phyloP scores from a whole-genome alignment of 768 basidiomycete genomes.

The Hortiboletus flavorubellus region DNA sequence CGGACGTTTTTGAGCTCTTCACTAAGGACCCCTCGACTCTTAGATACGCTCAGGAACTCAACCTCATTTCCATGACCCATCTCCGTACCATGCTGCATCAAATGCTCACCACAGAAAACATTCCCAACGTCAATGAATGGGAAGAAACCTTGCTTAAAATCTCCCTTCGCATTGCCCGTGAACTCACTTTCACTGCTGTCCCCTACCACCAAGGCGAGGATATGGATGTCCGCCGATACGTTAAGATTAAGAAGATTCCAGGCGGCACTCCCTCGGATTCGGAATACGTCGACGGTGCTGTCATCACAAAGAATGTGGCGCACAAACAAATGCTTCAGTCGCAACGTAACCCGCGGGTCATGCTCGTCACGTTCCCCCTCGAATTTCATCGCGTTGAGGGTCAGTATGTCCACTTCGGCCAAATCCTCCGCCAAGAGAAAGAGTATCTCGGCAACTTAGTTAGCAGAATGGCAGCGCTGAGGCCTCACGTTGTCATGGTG shows the following conservation, averaged over 20 bases:
- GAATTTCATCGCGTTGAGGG: constrained; percentile 93
- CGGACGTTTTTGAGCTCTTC: not conserved
- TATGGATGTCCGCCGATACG: constrained; percentile 92
- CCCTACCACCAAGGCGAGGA: constrained; percentile 82
- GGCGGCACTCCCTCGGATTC: constrained; percentile 90
- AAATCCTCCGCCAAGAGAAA: constrained; percentile 88
- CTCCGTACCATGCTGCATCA: constrained; percentile 89
- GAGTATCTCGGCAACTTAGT: constrained; percentile 89
- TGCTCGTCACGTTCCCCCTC: constrained; percentile 93
- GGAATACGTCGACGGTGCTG: constrained; percentile 94
- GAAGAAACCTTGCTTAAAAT: constrained; percentile 78
- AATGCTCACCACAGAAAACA: constrained; percentile 76
- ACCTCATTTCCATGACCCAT: constrained; percentile 83
- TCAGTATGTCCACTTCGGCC: constrained; percentile 90
- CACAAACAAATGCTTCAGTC: constrained; percentile 91
- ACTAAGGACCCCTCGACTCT: not conserved
- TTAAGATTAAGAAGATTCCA: constrained; percentile 98
- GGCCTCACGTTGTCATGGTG: constrained; percentile 90
- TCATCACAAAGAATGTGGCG: constrained; percentile 97
- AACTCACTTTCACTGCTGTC: constrained; percentile 71
- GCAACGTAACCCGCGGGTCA: constrained; percentile 84
- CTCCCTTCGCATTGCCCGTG: constrained; percentile 81
- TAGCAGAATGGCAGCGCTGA: constrained; percentile 82
- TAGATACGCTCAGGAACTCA: constrained; percentile 82
- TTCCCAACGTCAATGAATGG: constrained; percentile 86